A percentile compares a stretch with the other conserved stretches of the same genome.
These are phyloP conservation scores for Eutrema salsugineum DNA, from an alignment of 441 rosid genomes.

Conservation along the genomic window DNA sequence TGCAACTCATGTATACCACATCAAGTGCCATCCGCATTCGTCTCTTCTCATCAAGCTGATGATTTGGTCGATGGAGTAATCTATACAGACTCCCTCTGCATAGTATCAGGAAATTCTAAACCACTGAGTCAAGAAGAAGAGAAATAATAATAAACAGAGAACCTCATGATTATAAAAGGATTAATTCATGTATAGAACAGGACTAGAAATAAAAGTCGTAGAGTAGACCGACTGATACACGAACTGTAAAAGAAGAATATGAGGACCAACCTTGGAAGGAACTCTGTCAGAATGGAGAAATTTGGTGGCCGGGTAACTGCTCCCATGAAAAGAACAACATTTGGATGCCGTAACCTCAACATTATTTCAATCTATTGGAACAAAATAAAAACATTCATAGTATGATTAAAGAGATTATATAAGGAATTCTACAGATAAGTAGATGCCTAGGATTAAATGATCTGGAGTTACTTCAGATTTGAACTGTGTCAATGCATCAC, in stretches of 20 bases:
- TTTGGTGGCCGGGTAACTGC: conserved; percentile 93
- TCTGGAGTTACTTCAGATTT: conserved; percentile 65
- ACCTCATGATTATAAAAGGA: background rate
- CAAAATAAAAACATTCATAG: conserved; percentile 10
- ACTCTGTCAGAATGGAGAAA: conserved; percentile 94
- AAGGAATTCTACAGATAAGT: background rate
- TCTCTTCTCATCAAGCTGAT: conserved; percentile 78
- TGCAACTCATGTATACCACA: conserved; percentile 56
- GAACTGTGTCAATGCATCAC: conserved; percentile 87
- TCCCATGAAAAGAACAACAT: conserved; percentile 99
- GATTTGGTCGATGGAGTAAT: conserved; percentile 80
- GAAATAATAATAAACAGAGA: background rate
- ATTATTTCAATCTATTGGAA: conserved; percentile 83
- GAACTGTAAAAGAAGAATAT: conserved; percentile 6
- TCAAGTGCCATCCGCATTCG: conserved; percentile 96
- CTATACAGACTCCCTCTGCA: conserved; percentile 95
- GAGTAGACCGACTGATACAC: background rate
- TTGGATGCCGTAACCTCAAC: conserved; percentile 95
- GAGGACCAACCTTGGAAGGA: conserved; percentile 74
- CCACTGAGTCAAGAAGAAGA: conserved; percentile 1
- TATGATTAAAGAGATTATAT: background rate
- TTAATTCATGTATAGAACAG: background rate
- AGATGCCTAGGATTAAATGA: conserved; percentile 12
- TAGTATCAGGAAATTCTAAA: background rate
- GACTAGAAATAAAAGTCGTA: background rate